Base-by-base conservation (phyloP, 108 stramenopile genomes). In the Epipyxis sp. region DNA sequence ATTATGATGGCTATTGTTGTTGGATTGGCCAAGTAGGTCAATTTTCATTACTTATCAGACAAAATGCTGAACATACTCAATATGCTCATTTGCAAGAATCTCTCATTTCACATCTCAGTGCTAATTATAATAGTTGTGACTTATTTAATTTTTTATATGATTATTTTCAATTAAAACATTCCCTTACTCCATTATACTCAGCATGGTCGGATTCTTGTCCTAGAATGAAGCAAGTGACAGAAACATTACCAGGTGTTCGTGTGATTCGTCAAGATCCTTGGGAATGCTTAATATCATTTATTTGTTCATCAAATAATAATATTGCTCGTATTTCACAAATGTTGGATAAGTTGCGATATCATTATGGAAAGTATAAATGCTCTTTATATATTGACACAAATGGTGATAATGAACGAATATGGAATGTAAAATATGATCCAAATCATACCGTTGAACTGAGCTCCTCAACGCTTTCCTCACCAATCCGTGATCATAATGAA, bases 291-390 rank as follows among this genome's bases (percentile, higher is more conserved):
- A 82, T 97, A 59, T 94, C 93, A 62, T 99, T 98, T 81, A 92
- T 99, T 41, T 98, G 97, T 78, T 92, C 91, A 27, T 90, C 90
- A 80, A 99, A 99, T 88, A 99, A 99, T 89, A 98, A 98, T 84
- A 98, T 99, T 76, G 89, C 94, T 3, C 80, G 99, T 20, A 99
- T 99, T 74, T 87, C 89, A 1, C 87, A 90, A 37, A 96, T 98
- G 91, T 83, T 98, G 46, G 79, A 86, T 34, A 59, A 87, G 10
- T 86, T 98, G 59, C 84, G 97, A 67, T 13, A 13, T 10, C 16
- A 10, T 3, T 96, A 88, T 84, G 98, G 96, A 0, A 78, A 59
- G 50, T 88, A 78, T 16, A 79, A 94, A 82, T 59, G 71, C 34
- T 43, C 13, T 74, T 16, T 74, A 10, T 6, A 32, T 6, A 50